phyloP scores from a whole-genome alignment of 108 stramenopile genomes.

The Fragilaria radians region DNA sequence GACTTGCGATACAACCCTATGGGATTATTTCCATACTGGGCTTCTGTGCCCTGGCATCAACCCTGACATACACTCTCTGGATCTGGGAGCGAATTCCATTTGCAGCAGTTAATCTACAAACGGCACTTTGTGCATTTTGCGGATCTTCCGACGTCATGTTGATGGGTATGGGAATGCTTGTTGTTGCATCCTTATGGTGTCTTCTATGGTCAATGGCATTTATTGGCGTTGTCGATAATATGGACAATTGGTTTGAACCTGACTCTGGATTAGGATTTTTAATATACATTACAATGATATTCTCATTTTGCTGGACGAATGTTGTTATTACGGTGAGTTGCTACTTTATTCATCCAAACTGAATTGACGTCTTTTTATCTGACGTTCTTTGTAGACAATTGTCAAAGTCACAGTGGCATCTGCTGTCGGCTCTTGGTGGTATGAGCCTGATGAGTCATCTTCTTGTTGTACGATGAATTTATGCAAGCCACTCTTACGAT shows the following conservation, averaged over 20 bases:
- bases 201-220: constrained; percentile 56
- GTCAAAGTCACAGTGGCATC: constrained; percentile 72
- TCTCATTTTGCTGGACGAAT: constrained; percentile 64
- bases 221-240: constrained; percentile 50
- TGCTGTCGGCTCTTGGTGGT: constrained; percentile 83
- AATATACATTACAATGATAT: constrained; percentile 26
- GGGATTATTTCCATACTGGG: constrained; percentile 21
- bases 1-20: constrained; percentile 17
- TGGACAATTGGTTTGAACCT: constrained; percentile 19
- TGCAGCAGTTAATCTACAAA: constrained; percentile 63
- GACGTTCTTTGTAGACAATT: constrained; percentile 51
- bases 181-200: constrained; percentile 44
- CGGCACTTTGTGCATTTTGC: constrained; percentile 57
- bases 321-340: constrained; percentile 53
- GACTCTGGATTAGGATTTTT: constrained; percentile 11
- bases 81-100: constrained; percentile 68
- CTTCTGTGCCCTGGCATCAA: constrained; percentile 12
- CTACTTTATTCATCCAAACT: too few species aligned
- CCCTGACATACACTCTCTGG: constrained; percentile 25
- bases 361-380: too few species aligned
- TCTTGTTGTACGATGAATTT: constrained; percentile 42
- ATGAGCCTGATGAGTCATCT: constrained; percentile 28
- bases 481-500: constrained; percentile 23
- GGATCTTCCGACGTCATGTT: constrained; percentile 47
- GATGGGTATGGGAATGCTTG: constrained; percentile 32